Evolutionary conservation across 2,329 filamentous ascomycete species (phyloP).

Genomic region (Teratosphaeria gauchensis): DNA sequence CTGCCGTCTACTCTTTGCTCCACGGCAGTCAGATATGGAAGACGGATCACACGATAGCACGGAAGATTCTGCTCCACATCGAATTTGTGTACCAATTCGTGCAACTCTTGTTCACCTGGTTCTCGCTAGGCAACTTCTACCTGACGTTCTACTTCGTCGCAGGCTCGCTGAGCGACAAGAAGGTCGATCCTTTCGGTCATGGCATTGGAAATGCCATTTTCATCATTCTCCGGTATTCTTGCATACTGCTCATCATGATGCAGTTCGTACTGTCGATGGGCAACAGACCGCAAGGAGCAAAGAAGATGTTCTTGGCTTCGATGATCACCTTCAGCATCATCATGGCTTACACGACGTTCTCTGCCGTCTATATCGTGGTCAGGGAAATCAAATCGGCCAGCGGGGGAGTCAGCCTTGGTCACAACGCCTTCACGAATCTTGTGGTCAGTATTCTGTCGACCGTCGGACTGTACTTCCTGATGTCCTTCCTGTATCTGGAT

Average conservation of each 20-base stretch:
- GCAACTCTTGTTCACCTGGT: constrained; percentile 89
- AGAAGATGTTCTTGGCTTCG: constrained; percentile 75
- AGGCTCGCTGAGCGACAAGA: constrained; percentile 70
- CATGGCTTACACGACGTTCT: constrained; percentile 92
- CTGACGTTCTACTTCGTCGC: constrained; percentile 97
- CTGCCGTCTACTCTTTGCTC: constrained; percentile 90
- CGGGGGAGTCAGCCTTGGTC: constrained; percentile 51
- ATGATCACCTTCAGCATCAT: constrained; percentile 89
- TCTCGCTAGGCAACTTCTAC: constrained; percentile 96
- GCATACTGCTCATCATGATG: constrained; percentile 77
- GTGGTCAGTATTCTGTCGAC: constrained; percentile 85
- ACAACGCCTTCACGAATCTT: constrained; percentile 90
- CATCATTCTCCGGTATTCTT: constrained; percentile 72
- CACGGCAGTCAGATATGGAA: constrained; percentile 89
- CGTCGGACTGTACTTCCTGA: constrained; percentile 87
- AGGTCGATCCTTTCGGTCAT: constrained; percentile 85
- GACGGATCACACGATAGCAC: constrained; percentile 81
- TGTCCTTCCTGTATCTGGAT: constrained; percentile 92
- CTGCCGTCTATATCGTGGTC: constrained; percentile 78
- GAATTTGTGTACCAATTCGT: constrained; percentile 95
- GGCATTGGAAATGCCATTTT: constrained; percentile 78
- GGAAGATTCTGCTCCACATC: constrained; percentile 85
- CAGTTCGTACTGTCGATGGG: constrained; percentile 96
- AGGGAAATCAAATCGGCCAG: constrained; percentile 53
- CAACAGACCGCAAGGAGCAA: constrained; percentile 89